phyloP scores from a whole-genome alignment of 208 protist genomes.

The Crithidia fasciculata region DNA sequence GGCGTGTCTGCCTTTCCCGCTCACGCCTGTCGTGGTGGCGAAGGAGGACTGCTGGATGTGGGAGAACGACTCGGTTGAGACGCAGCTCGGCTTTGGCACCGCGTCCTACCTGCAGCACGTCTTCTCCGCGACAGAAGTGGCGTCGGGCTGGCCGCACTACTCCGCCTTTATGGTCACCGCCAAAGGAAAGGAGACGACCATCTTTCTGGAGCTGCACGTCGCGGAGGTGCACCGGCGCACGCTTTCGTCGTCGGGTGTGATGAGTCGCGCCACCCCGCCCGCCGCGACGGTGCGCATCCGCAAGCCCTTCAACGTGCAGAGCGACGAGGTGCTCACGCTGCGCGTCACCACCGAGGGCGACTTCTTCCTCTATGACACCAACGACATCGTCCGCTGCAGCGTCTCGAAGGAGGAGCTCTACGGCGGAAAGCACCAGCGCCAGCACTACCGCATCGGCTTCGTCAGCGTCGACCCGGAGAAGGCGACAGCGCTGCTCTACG shows the following conservation, averaged over 20 bases:
- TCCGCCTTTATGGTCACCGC: constrained; percentile 68
- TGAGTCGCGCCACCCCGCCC: constrained; percentile 10
- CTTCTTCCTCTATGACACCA: constrained; percentile 81
- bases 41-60: constrained; percentile 60
- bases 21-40: constrained; percentile 36
- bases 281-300: constrained; percentile 37
- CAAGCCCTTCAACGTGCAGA: constrained; percentile 67
- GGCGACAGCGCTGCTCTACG: constrained; percentile 53
- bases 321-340: constrained; percentile 74
- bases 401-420: constrained; percentile 56
- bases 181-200: constrained; percentile 58
- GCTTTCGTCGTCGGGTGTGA: constrained; percentile 28
- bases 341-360: constrained; percentile 80
- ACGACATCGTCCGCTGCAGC: constrained; percentile 78
- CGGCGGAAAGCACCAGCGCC: constrained; percentile 19
- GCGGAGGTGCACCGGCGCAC: constrained; percentile 31
- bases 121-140: constrained; percentile 38
- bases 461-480: constrained; percentile 58
- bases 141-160: constrained; percentile 48
- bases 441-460: constrained; percentile 51
- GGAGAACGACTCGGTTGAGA: constrained; percentile 50
- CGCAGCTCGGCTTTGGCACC: constrained; percentile 47
- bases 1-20: constrained; percentile 9
- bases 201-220: constrained; percentile 83
- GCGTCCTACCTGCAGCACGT: constrained; percentile 51